These are phyloP conservation scores for Malassezia obtusa DNA, from an alignment of 1,284 basidiomycete genomes.

Conservation along the genomic window DNA sequence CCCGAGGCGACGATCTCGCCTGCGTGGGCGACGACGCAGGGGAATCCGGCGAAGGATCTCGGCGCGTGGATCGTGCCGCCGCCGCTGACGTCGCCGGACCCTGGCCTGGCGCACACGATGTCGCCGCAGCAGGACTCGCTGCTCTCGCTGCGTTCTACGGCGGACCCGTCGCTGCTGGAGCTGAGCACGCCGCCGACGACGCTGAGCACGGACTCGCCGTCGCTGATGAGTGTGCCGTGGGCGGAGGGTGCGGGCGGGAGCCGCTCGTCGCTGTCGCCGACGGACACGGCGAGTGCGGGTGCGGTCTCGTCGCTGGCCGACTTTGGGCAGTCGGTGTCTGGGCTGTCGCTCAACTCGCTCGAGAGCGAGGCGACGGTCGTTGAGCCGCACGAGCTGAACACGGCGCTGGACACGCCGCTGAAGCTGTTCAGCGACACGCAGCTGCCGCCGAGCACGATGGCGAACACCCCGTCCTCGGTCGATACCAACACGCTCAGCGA, in stretches of 20 bases:
- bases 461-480: slow-evolving; percentile 9
- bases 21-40: neutral
- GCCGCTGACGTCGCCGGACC: neutral
- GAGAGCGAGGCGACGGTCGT: slow-evolving; percentile 1
- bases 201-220: neutral
- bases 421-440: slow-evolving; percentile 17
- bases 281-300: neutral
- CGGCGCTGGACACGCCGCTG: slow-evolving; percentile 12
- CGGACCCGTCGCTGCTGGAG: slow-evolving; percentile 15
- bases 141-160: slow-evolving; percentile 10
- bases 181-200: slow-evolving; percentile 1
- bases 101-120: neutral
- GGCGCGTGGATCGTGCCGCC: slow-evolving; percentile 11
- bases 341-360: neutral
- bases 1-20: slow-evolving; percentile 1
- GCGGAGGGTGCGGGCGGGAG: neutral
- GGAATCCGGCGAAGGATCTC: slow-evolving; percentile 6
- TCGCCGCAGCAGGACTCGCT: slow-evolving; percentile 4
- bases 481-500: slow-evolving; percentile 10
- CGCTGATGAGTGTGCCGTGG: slow-evolving; percentile 4
- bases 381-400: slow-evolving; percentile 5
- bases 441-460: neutral
- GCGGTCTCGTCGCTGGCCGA: neutral
- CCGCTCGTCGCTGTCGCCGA: neutral
- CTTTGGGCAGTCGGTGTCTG: neutral